Conservation (phyloP, 805 yeast species). For the Metschnikowia cubensis region DNA sequence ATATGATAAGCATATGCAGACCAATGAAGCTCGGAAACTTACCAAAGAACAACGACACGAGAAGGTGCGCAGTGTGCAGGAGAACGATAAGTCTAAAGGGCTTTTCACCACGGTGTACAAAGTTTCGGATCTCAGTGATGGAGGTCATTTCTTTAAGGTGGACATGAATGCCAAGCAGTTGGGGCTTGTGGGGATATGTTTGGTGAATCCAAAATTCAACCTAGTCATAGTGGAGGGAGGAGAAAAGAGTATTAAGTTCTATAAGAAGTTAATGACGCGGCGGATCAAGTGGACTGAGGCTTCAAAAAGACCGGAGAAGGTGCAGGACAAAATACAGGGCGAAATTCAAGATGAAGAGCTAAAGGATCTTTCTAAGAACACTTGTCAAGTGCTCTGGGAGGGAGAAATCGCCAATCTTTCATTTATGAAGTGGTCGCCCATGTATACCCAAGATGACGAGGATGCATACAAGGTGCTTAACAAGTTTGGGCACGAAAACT, state of each 20-base stretch:
- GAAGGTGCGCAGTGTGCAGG: slow-evolving; percentile 45
- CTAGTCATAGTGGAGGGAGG: slow-evolving; percentile 77
- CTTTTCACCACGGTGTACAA: slow-evolving; percentile 54
- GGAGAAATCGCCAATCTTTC: slow-evolving; percentile 54
- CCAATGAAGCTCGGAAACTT: slow-evolving; percentile 60
- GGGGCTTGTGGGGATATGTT: slow-evolving; percentile 59
- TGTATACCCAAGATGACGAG: slow-evolving; percentile 47
- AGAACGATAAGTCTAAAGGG: slow-evolving; percentile 51
- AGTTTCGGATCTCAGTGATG: slow-evolving; percentile 51
- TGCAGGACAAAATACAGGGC: not conserved
- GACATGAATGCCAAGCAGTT: slow-evolving; percentile 78
- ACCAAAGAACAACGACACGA: slow-evolving; percentile 53
- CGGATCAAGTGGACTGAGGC: slow-evolving; percentile 67
- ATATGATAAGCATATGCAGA: slow-evolving; percentile 49
- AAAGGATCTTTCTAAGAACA: slow-evolving; percentile 40
- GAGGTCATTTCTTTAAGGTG: slow-evolving; percentile 67
- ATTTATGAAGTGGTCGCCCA: slow-evolving; percentile 69
- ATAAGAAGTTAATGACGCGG: slow-evolving; percentile 52
- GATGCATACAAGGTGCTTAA: slow-evolving; percentile 47
- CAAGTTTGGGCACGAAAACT: slow-evolving; percentile 53
- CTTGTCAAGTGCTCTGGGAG: slow-evolving; percentile 60
- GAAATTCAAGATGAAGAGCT: too few relatives aligned
- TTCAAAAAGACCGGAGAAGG: not conserved
- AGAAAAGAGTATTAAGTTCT: slow-evolving; percentile 55
- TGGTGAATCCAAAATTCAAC: slow-evolving; percentile 44